Conservation (phyloP, 2,329 filamentous ascomycete genomes). For the Fusarium sp. region DNA sequence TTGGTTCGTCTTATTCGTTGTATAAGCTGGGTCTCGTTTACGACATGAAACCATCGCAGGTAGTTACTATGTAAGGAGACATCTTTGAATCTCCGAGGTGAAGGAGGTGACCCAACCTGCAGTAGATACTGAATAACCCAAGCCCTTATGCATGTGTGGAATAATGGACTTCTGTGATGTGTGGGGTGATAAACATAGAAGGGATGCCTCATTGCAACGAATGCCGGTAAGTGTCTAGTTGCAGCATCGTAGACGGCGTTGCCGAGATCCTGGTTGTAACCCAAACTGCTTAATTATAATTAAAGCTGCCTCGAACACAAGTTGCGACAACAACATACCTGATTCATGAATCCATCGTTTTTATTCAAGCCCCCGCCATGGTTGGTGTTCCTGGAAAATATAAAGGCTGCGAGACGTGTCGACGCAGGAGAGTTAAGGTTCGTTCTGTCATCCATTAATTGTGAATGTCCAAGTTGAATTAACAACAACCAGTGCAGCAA, state of each 20-base stretch:
- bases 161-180: constrained; percentile 32
- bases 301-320: not conserved
- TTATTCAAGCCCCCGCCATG: constrained; percentile 54
- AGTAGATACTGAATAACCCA: not conserved
- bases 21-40: constrained; percentile 37
- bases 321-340: not conserved
- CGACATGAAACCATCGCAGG: constrained; percentile 36
- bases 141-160: constrained; percentile 18
- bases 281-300: constrained; percentile 4
- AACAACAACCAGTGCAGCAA: constrained; percentile 67
- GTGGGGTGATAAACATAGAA: constrained; percentile 39
- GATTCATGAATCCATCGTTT: constrained; percentile 2
- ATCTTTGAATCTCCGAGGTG: constrained; percentile 19
- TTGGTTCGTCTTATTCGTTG: constrained; percentile 37
- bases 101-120: constrained; percentile 7
- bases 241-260: constrained; percentile 25
- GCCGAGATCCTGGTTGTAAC: constrained; percentile 17
- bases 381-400: constrained; percentile 72
- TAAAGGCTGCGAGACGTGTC: constrained; percentile 72
- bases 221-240: constrained; percentile 37
- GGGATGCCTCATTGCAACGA: constrained; percentile 33
- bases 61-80: constrained; percentile 32
- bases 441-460: constrained; percentile 30
- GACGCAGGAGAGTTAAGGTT: constrained; percentile 69
- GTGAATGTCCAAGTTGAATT: not conserved